Conservation (phyloP, 1,139 yeast genomes). For the Nakaseomyces kungkrabaensis region DNA sequence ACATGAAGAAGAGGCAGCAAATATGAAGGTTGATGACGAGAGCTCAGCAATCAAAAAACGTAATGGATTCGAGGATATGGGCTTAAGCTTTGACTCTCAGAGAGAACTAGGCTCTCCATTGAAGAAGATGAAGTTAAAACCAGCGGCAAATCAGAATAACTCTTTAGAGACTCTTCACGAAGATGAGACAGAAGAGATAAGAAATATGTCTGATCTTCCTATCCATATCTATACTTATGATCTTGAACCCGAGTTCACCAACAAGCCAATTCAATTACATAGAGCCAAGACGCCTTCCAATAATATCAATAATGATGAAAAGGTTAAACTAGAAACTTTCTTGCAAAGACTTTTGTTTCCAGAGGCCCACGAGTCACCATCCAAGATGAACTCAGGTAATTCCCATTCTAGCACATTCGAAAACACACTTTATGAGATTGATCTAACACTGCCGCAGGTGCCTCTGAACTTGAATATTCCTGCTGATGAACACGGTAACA, state of each 20-base stretch:
- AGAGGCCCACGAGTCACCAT: constrained; percentile 11
- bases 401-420: constrained; percentile 10
- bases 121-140: constrained; percentile 19
- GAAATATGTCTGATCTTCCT: constrained; percentile 5
- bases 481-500: constrained; percentile 87
- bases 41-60: constrained; percentile 4
- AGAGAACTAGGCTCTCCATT: constrained; percentile 24
- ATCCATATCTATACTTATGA: constrained; percentile 19
- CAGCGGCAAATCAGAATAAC: constrained; percentile 3
- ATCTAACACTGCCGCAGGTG: constrained; percentile 19
- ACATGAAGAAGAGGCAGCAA: background rate
- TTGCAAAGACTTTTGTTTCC: constrained; percentile 26
- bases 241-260: constrained; percentile 4
- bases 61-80: constrained; percentile 6
- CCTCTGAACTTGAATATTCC: constrained; percentile 64
- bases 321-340: constrained; percentile 25
- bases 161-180: constrained; percentile 1
- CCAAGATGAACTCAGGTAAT: background rate
- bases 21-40: constrained; percentile 6
- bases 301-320: constrained; percentile 14
- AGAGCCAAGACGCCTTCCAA: constrained; percentile 10
- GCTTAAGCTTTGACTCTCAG: constrained; percentile 8
- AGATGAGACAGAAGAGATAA: constrained; percentile 2
- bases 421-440: constrained; percentile 17
- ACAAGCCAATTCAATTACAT: constrained; percentile 12